Percentiles rank a stretch among this genome's conserved stretches.
These are phyloP conservation scores for Alternaria sp. DNA, from an alignment of 2,329 filamentous ascomycete species.

Conservation along the genomic window DNA sequence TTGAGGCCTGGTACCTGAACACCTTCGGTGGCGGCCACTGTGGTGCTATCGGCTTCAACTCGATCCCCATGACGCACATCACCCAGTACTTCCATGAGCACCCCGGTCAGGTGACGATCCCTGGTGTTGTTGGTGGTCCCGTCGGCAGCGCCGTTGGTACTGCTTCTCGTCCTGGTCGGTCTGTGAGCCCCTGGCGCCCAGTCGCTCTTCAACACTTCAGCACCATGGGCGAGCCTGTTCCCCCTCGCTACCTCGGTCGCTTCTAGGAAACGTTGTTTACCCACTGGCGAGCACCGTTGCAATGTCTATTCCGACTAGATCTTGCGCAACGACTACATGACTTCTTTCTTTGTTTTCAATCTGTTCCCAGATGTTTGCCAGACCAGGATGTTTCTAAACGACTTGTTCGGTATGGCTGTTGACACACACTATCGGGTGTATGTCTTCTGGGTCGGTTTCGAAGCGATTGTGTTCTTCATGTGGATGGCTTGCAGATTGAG, in stretches of 20 bases:
- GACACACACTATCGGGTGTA: conserved; percentile 20
- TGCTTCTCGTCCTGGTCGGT: conserved; percentile 23
- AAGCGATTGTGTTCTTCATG: conserved; percentile 25
- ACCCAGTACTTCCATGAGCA: conserved; percentile 32
- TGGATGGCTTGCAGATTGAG: conserved; percentile 27
- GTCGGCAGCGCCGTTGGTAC: conserved; percentile 18
- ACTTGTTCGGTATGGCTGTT: conserved; percentile 19
- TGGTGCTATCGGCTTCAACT: conserved; percentile 37
- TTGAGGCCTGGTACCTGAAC: conserved; percentile 38
- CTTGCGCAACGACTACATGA: conserved; percentile 4
- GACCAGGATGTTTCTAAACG: conserved; percentile 19
- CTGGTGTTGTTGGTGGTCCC: conserved; percentile 38
- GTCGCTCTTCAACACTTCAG: background rate
- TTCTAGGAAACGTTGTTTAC: conserved; percentile 21
- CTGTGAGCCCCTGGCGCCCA: background rate
- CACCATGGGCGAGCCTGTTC: background rate
- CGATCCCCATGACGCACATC: conserved; percentile 38
- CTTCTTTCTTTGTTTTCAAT: conserved; percentile 24
- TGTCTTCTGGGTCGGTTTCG: conserved; percentile 21
- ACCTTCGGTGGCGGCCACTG: conserved; percentile 31
- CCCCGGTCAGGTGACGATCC: conserved; percentile 15
- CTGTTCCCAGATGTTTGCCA: conserved; percentile 28
- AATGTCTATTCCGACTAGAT: conserved; percentile 8
- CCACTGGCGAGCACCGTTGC: conserved; percentile 10
- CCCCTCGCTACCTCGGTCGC: conserved; percentile 16